Evolutionary conservation across 2,329 filamentous ascomycete species (phyloP), one percentile per base, ranked within the genome.

Genomic region (Leptographium galeiforme): DNA sequence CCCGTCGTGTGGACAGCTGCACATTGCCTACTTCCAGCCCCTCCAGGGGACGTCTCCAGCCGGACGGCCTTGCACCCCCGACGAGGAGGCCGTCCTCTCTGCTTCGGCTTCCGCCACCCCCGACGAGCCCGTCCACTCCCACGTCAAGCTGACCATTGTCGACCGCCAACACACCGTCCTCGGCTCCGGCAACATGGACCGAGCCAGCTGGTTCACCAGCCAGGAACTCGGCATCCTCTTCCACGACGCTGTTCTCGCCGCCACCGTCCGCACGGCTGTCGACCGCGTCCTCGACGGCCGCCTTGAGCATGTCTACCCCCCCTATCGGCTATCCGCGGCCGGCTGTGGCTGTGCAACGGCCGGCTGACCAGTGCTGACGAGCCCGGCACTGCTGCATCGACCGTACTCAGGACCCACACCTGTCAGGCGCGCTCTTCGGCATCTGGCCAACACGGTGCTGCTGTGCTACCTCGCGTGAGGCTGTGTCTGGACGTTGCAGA

Each of bases 181-280:
- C 3, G 88, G 88, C 0, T 90, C 85, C 18, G 87, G 87, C 1
- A 94, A 94, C 63, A 80, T 90, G 74, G 88, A 94, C 67, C 77
- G 87, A 1, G 87, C 88, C 8, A 90, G 85, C 63, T 93, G 86
- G 85, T 90, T 80, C 67, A 93, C 88, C 6, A 90, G 85, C 64
- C 88, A 93, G 67, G 88, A 94, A 67, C 70, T 93, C 25, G 87
- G 87, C 1, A 71, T 93, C 34, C 61, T 81, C 43, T 75, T 81
- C 53, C 68, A 75, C 46, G 68, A 66, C 36, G 51, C 43, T 2
- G 59, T 59, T 0, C 62, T 74, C 46, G 68, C 67, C 5, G 55
- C 46, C 1, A 50, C 53, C 4, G 59, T 72, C 30, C 62, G 60
- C 50, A 55, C 59, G 1, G 61, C 61, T 1, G 63, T 71, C 36